Evolutionary conservation across 140 eudicot genomes (phyloP), one percentile per base, ranked within the genome.

Genomic region (Bidens hawaiensis): DNA sequence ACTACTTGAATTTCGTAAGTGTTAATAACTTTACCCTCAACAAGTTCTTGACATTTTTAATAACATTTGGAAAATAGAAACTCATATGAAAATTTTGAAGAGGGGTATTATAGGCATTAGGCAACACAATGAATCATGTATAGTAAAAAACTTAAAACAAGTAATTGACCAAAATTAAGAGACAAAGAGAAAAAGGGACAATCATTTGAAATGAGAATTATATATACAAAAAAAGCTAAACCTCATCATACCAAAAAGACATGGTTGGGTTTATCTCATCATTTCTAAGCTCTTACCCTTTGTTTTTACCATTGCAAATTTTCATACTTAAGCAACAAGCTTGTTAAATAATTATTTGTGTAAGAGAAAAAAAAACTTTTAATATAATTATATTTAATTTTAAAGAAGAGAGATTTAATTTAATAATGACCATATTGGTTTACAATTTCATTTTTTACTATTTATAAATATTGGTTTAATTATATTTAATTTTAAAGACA

Each of bases 191-290:
- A 50, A 71, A 62, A 71, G 46, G 43, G 34, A 51, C 55, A 53
- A 62, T 71, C 71, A 71, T 71, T 71, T 62, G 58, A 62, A 52
- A 71, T 17, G 22, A 51, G 70, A 71, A 71, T 38, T 62, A 26
- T 40, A 26, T 40, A 36, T 33, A 60, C 36, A n/a, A 27, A 45
- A 62, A 71, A 62, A 52, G 71, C 41, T 51, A 62, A 71, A 63
- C 65, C 65, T 52, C 76, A 71, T 72, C 77, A 64, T 63, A 53
- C 77, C 59, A 72, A 53, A 26, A 72, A 30, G 77, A 63, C 65
- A 63, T 72, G 40, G 71, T 63, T 72, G 38, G 66, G 77, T 63
- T 53, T 63, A 28, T 64, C 15, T 52, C 71, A 72, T 72, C 77
- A 72, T 72, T 52, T 63, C 60, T 49, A 53, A 54, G 30, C 58